Base-by-base conservation (phyloP, 1,284 basidiomycete genomes). In the Trametes versicolor region DNA sequence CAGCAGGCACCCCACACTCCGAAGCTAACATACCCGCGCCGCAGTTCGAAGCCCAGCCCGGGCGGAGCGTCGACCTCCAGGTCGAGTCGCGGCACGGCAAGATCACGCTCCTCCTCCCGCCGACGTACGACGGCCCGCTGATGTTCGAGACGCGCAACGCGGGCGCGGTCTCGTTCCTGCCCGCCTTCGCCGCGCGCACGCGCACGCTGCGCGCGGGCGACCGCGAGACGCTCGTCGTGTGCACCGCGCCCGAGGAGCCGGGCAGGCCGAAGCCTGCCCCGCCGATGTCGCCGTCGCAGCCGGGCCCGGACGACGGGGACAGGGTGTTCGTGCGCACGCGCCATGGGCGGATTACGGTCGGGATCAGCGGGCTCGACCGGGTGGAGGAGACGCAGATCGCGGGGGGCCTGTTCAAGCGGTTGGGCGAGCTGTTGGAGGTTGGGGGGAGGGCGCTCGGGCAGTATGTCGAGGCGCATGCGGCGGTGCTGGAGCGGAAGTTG, bases 311-410 rank as follows among this genome's bases (percentile, higher is more conserved):
- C 4, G 66, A 67, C 45, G 36, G 48, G 9, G 63, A 69, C 58
- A 69, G 62, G 37, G 71, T 67, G 56, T 58, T 73, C 49, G 62
- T 75, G 15, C 63, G 66, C 32, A 71, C 75, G 36, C 66, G 69
- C 23, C 66, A 72, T 45, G 74, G 74, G 12, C 67, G 65, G 50
- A 65, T 77, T 50, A 69, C 67, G 19, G 48, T 77, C 45, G 75
- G 74, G 19, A 61, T 77, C 58, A 73, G 71, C 61, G 75, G 74
- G 37, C 60, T 72, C 23, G 74, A 77, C 66, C 62, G 53, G 25
- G 39, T 71, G 37, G 68, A 72, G 54, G 68, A 69, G 37, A 43
- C 66, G n/a, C 17, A 25, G 39, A 37, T 21, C 15, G 53, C 13
- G 0, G 65, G 60, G 8, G 63, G 65, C 19, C 51, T 72, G 23